Percentiles rank a stretch among this genome's conserved stretches.
Conservation (phyloP, 192 early-diverging fungal species). For the Irineochytrium annulatum region DNA sequence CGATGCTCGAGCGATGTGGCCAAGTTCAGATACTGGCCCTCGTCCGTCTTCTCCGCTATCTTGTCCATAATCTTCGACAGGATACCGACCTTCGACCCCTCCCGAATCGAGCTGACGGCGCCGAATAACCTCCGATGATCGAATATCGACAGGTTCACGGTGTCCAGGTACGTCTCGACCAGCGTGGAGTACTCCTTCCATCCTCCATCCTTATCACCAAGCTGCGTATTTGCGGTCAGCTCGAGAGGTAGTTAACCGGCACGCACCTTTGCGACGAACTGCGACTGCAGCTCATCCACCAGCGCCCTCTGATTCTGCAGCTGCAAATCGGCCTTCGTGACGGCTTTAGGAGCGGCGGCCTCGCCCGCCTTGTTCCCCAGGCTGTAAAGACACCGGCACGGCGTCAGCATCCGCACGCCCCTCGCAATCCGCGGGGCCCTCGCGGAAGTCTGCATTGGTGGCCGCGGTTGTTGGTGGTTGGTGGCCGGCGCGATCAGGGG, state of each 20-base stretch:
- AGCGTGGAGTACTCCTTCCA: not conserved
- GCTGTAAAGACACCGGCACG: too few relatives aligned
- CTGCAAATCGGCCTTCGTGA: not conserved
- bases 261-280: constrained; percentile 1
- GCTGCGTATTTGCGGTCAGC: not conserved
- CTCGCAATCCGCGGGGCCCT: not conserved
- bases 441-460: not conserved
- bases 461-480: not conserved
- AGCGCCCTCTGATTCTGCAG: not conserved
- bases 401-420: not conserved
- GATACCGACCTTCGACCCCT: not conserved
- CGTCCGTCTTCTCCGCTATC: not conserved
- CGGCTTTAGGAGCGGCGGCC: not conserved
- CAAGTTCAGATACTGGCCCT: not conserved
- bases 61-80: not conserved
- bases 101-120: not conserved
- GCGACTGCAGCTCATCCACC: not conserved
- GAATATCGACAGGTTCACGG: not conserved
- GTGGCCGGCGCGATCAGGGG: not conserved
- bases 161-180: not conserved
- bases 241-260: not conserved
- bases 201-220: not conserved
- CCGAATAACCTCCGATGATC: not conserved
- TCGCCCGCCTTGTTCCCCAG: not conserved
- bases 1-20: not conserved